Evolutionary conservation across 1,284 basidiomycete genomes (phyloP).

Genomic region (Ceratobasidium sp.): DNA sequence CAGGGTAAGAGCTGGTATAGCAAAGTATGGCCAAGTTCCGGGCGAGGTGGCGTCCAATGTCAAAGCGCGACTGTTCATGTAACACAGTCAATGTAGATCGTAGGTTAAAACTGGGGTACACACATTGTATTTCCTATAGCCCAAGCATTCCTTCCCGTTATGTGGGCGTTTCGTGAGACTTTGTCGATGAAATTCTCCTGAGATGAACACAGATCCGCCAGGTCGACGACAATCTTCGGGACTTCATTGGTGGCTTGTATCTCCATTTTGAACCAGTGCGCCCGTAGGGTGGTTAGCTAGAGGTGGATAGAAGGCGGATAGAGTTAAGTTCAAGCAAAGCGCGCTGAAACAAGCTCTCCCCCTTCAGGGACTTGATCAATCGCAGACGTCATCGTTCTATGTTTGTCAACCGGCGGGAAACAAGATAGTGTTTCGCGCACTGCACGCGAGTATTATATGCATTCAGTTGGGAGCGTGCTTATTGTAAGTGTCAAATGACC

Average conservation of each 20-base stretch:
- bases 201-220: slow-evolving; percentile 19
- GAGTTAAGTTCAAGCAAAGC: background rate
- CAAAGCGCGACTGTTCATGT: slow-evolving; percentile 5
- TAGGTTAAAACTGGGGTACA: background rate
- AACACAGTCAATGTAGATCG: background rate
- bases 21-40: slow-evolving; percentile 22
- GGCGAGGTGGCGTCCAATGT: slow-evolving; percentile 9
- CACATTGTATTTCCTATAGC: slow-evolving; percentile 36
- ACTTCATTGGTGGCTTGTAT: slow-evolving; percentile 22
- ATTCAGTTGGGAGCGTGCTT: no score
- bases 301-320: no score
- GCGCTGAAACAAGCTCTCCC: background rate
- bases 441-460: no score
- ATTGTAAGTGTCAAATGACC: no score
- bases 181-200: slow-evolving; percentile 27
- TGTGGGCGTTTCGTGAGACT: slow-evolving; percentile 21
- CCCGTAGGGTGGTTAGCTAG: no score
- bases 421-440: no score
- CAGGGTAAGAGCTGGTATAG: slow-evolving; percentile 28
- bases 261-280: background rate
- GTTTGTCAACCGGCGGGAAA: no score
- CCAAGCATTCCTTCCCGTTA: slow-evolving; percentile 22
- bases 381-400: background rate
- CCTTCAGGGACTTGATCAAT: background rate
- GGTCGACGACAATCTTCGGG: slow-evolving; percentile 19